Base-by-base conservation (phyloP, 257 asterid species). In the Plantago major region DNA sequence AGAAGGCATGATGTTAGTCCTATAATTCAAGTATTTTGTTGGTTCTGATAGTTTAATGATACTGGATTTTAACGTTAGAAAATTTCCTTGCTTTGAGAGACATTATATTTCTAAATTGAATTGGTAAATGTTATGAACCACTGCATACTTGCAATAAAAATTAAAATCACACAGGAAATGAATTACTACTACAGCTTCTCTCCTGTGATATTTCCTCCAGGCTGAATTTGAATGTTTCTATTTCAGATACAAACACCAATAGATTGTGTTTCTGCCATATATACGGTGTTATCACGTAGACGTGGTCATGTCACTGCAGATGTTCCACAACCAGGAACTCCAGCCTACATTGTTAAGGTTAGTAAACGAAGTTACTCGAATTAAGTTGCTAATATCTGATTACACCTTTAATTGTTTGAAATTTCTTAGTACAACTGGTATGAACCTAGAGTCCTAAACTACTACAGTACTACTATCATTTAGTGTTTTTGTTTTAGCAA, bases 281-380 rank as follows among this genome's bases (percentile, higher is more conserved):
- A 82, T 68, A 84, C 95, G 28, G 96, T 88, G 70, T 65, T 91
- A 67, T 91, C 92, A 0, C 92, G 96, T 62, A 75, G 98, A 68
- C 94, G 96, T 75, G 95, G 98, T 54, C 96, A 88, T 68, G 95
- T 88, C 66, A 88, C 95, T 40, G 93, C 94, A 19, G 95, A 91
- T 68, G 87, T 91, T 76, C 98, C 96, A 37, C 98, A 86, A 68
- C 90, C 96, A 7, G 96, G 98, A 51, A 90, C 98, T 15, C 98
- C 96, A 16, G 91, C 95, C 66, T 85, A 90, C 75, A 88, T 88
- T 59, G 98, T 88, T 30, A 88, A 85, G 96, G 98, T 90, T 18
- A 95, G 87, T 62, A 85, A 87, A 81, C 74, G 86, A 45, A 45
- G n/a, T 46, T 5, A 11, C 12, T 46, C 2, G 40, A 33, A 33